Conservation (phyloP, 2,329 filamentous ascomycete species). For the Endocalyx cinctus region DNA sequence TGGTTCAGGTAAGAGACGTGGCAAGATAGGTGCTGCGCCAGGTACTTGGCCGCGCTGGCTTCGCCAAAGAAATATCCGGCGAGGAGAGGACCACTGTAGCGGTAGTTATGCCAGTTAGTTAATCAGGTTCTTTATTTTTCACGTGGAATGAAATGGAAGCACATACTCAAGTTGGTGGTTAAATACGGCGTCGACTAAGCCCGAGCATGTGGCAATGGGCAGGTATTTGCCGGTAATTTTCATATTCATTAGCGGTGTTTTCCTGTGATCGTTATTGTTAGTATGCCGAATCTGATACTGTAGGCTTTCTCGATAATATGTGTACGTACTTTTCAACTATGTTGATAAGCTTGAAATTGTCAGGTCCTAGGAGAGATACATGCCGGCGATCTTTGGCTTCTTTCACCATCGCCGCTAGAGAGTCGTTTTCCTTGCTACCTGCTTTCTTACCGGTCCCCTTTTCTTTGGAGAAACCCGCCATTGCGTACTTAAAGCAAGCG, state of each 20-base stretch:
- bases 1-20: constrained; percentile 52
- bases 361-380: constrained; percentile 18
- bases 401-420: constrained; percentile 15
- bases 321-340: constrained; percentile 19
- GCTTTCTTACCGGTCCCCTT: constrained; percentile 10
- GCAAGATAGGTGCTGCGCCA: constrained; percentile 51
- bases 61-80: constrained; percentile 51
- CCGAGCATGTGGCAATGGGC: constrained; percentile 20
- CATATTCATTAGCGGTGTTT: constrained; percentile 15
- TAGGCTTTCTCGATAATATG: not conserved
- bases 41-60: constrained; percentile 50
- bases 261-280: constrained; percentile 8
- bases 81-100: constrained; percentile 27
- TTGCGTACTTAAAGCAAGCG: constrained; percentile 37
- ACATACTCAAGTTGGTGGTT: constrained; percentile 19
- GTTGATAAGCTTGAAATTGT: constrained; percentile 21
- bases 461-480: constrained; percentile 17
- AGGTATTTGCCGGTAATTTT: constrained; percentile 23
- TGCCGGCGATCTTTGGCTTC: constrained; percentile 21
- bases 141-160: not conserved
- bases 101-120: constrained; percentile 17
- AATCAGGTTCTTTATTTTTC: too few relatives aligned
- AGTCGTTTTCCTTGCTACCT: constrained; percentile 14
- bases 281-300: not conserved
- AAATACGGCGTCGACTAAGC: constrained; percentile 24